A percentile compares a stretch with the other conserved stretches of the same genome.
phyloP scores from a whole-genome alignment of 2,329 filamentous ascomycete genomes.

The Chrysosporium keratinophilum region DNA sequence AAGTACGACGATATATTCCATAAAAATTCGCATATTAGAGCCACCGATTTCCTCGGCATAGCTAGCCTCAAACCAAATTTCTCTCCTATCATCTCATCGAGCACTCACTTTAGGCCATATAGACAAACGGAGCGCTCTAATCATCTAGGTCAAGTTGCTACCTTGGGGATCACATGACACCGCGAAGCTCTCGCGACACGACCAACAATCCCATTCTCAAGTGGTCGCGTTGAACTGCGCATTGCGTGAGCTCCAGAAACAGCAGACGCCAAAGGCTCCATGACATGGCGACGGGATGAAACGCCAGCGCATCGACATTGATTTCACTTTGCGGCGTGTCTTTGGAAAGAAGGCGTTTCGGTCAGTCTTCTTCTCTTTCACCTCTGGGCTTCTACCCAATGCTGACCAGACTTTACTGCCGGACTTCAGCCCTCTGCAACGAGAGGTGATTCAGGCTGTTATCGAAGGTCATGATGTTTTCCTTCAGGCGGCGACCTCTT shows the following conservation, averaged over 20 bases:
- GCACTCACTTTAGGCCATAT: no score
- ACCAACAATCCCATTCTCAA: background rate
- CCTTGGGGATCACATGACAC: background rate
- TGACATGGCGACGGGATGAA: constrained; percentile 17
- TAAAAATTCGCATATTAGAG: no score
- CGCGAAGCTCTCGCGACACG: background rate
- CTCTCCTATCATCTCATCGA: no score
- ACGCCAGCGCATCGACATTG: constrained; percentile 47
- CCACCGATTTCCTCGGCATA: no score
- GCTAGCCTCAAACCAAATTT: no score
- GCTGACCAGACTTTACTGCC: background rate
- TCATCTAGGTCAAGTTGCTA: no score
- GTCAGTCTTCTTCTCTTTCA: constrained; percentile 43
- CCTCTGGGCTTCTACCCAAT: constrained; percentile 35
- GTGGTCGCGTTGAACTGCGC: background rate
- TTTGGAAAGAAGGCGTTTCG: constrained; percentile 67
- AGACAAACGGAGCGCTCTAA: no score
- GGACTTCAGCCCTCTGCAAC: constrained; percentile 59
- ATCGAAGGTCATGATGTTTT: constrained; percentile 83
- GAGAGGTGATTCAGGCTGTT: constrained; percentile 75
- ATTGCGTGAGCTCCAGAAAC: background rate
- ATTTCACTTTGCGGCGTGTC: constrained; percentile 61
- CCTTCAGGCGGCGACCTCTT: constrained; percentile 63
- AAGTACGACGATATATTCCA: no score
- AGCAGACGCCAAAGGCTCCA: background rate